Base-by-base conservation (phyloP, 768 basidiomycete species). In the Leccinum boreale region DNA sequence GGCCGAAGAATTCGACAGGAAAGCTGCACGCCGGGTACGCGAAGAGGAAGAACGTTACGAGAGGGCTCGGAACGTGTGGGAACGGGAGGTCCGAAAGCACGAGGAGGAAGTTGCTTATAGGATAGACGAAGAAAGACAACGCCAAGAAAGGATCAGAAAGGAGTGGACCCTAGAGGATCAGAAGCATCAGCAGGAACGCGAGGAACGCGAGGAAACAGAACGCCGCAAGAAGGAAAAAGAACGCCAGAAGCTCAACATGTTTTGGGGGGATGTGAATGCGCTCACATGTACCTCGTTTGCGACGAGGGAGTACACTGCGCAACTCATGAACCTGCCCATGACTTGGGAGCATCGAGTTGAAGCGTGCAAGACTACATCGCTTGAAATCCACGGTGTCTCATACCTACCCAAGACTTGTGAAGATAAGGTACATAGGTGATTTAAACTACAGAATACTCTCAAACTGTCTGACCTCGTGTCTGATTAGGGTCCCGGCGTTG, bases 231-330 rank as follows among this genome's bases (percentile, higher is more conserved):
- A 70, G 35, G 67, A 65, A 44, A 60, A 69, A 14, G 70, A 69
- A 19, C 67, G 71, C 1, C 60, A 63, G 19, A 65, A 33, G 7
- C 62, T 62, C 11, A 51, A 61, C 15, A 65, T 75, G 55, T 66
- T 33, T 35, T 70, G 66, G 68, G 64, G 44, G 3, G 9, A 36
- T 5, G 50, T 71, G 2, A 52, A 61, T 15, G 42, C 57, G 8
- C 62, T 66, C 48, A 31, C 33, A 17, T 75, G 74, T 56, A 65
- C 55, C 24, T 65, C 67, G 0, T 73, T 69, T 52, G 70, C 60
- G 0, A 66, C 68, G 3, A 64, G 70, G 46, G 64, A 65, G 44
- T 74, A 74, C 29, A 63, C 67, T 1, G 74, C 74, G 0, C 56
- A 58, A 5, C 56, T 75, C 3, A 62, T 61, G 50, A 73, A 73